These are phyloP conservation scores for Fusarium penzigii DNA, from an alignment of 2,329 filamentous ascomycete species.

Conservation along the genomic window DNA sequence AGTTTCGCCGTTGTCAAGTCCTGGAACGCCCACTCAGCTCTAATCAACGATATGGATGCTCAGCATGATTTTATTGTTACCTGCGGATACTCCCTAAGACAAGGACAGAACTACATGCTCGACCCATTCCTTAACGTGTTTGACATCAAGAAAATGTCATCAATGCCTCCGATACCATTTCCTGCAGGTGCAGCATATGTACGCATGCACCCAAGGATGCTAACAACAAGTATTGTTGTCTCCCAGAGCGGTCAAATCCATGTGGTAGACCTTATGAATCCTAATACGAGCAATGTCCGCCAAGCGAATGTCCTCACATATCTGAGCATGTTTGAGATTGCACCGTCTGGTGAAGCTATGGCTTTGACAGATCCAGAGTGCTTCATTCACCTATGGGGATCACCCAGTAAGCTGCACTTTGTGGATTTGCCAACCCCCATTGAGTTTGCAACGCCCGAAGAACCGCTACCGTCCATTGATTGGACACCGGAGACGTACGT, in stretches of 20 bases:
- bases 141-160: conserved; percentile 86
- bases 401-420: conserved; percentile 81
- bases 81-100: conserved; percentile 87
- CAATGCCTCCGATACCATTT: conserved; percentile 87
- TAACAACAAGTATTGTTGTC: conserved; percentile 90
- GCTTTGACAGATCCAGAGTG: conserved; percentile 79
- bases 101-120: conserved; percentile 71
- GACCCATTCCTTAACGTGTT: conserved; percentile 96
- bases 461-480: conserved; percentile 60
- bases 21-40: conserved; percentile 87
- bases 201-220: conserved; percentile 93
- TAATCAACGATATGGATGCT: conserved; percentile 96
- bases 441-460: conserved; percentile 71
- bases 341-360: conserved; percentile 83
- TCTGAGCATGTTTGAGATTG: conserved; percentile 80
- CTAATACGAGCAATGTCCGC: conserved; percentile 80
- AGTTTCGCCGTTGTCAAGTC: conserved; percentile 78
- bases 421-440: conserved; percentile 77
- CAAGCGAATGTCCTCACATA: conserved; percentile 77
- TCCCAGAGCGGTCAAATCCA: conserved; percentile 93
- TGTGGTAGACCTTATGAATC: conserved; percentile 93
- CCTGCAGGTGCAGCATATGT: conserved; percentile 92
- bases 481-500: conserved; percentile 71
- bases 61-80: conserved; percentile 94
- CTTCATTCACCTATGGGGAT: conserved; percentile 84